Evolutionary conservation across 2,329 filamentous ascomycete genomes (phyloP), one percentile per base, ranked within the genome.

Genomic region (Aspergillus phoenicis): DNA sequence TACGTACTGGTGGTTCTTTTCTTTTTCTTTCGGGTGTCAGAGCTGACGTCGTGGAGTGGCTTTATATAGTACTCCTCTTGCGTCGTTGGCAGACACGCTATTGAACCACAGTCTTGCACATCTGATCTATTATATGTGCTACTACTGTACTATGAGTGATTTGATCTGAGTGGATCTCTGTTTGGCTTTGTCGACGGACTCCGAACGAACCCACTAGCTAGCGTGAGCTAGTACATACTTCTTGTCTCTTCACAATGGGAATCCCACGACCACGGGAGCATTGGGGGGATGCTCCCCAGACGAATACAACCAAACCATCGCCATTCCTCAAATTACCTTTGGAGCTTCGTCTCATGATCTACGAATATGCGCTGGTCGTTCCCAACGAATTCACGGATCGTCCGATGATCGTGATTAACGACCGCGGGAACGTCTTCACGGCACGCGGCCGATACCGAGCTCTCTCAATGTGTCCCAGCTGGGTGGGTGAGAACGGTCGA

Each of bases 271-370:
- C 17, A 15, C 33, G 24, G 17, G 39, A 56, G 26, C 39, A 28
- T 39, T 10, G 38, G 22, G 33, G 17, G 8, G 17, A 26, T 28
- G 22, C 52, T 28, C 26, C 39, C 24, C 52, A 13, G 38, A 45
- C 39, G 22, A 56, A n/a, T 33, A 5, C 57, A 28, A 43, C 39
- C 38, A 51, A 47, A n/a, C 41, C 48, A 17, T 65, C 69, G 1
- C 56, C 58, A 6, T 64, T 75, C 26, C 67, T 75, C 10, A 66
- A 58, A 13, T 62, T 76, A 5, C 73, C 72, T 2, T 52, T 68
- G 4, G 73, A 75, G 55, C 66, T 76, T 17, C 73, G 73, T 8
- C 67, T 75, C 26, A 72, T 71, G 52, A 75, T 75, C 61, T 75
- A 75, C 59, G 68, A 73, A 60, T 74, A 73, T 60, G 68, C 71